A percentile compares a stretch with the other conserved stretches of the same genome.
These are phyloP conservation scores for Coemansia sp. DNA, from an alignment of 192 early-diverging fungal species.

Conservation along the genomic window DNA sequence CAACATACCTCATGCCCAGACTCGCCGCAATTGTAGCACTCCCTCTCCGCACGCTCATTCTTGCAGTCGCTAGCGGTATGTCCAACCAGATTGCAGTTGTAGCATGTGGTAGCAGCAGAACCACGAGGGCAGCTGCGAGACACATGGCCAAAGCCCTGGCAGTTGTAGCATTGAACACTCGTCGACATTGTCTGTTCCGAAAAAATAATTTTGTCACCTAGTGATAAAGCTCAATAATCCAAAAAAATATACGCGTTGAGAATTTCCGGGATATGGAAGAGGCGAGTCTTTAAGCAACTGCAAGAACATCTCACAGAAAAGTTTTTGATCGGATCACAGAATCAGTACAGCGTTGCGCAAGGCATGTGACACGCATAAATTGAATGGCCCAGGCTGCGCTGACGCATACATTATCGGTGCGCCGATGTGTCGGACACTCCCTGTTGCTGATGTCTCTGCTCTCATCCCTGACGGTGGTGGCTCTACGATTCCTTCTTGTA, in stretches of 20 bases:
- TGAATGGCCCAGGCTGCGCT: not conserved
- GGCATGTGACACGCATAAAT: conserved; percentile 8
- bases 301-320: conserved; percentile 9
- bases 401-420: not conserved
- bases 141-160: conserved; percentile 51
- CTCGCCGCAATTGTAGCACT: conserved; percentile 54
- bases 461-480: not conserved
- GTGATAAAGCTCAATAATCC: not conserved
- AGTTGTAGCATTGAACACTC: conserved; percentile 57
- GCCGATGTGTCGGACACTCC: not conserved
- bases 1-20: conserved; percentile 50
- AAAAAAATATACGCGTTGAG: conserved; percentile 3
- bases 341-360: not conserved
- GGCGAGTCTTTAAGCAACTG: not conserved
- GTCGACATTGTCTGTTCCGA: not conserved
- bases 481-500: too few relatives aligned
- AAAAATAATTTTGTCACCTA: not conserved
- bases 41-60: conserved; percentile 29
- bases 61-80: conserved; percentile 53
- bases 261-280: not conserved
- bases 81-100: conserved; percentile 57
- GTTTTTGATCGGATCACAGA: conserved; percentile 27
- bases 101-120: conserved; percentile 47
- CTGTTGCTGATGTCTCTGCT: not conserved
- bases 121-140: conserved; percentile 54